A percentile compares a stretch with the other conserved stretches of the same genome.
Evolutionary conservation across 23 red algal genomes (phyloP).

Genomic region (Gracilaria gracilis): DNA sequence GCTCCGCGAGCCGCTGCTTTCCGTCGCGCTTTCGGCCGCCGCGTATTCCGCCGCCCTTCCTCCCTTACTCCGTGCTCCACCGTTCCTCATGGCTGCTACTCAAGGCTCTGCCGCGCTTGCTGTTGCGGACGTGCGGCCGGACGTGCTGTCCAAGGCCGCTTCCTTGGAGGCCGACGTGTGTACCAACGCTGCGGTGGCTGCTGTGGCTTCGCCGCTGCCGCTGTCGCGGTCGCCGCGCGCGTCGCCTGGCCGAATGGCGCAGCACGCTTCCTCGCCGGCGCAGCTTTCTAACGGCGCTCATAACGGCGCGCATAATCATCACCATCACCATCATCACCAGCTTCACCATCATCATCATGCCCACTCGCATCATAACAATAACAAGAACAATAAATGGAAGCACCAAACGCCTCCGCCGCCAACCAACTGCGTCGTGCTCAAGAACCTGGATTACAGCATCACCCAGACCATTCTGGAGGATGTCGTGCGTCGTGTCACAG

Average conservation of each 20-base stretch:
- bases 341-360: background rate
- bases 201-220: background rate
- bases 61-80: background rate
- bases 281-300: no score
- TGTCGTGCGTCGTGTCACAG: conserved; percentile 49
- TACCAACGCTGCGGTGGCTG: background rate
- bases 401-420: conserved; percentile 23
- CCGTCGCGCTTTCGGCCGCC: background rate
- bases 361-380: background rate
- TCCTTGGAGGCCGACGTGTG: no score
- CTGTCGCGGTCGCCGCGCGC: background rate
- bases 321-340: background rate
- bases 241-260: background rate
- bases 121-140: no score
- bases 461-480: conserved; percentile 31
- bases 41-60: background rate
- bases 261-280: no score
- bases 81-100: no score
- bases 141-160: no score
- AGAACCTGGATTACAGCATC: conserved; percentile 73
- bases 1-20: background rate
- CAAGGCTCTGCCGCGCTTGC: no score
- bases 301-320: background rate
- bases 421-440: conserved; percentile 56
- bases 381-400: conserved; percentile 11